Evolutionary conservation across 257 asterid genomes (phyloP), one percentile per base, ranked within the genome.

Genomic region (Solanum clarkiae): DNA sequence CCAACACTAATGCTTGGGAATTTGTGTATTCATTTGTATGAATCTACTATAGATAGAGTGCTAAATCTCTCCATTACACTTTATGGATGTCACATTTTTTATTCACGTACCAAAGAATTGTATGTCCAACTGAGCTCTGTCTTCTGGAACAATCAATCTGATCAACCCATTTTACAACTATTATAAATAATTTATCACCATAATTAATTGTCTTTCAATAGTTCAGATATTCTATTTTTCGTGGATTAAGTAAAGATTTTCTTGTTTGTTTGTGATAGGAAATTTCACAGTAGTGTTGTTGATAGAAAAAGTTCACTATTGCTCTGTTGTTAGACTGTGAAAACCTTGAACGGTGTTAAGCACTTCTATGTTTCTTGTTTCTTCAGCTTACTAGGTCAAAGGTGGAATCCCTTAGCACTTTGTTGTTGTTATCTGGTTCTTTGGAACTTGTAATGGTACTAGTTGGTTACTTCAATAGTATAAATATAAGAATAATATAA

Each of bases 361-460:
- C 63, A 4, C 36, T 47, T 85, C 13, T 16, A 51, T 56, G 63
- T 10, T 72, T 47, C 14, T 75, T 82, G 17, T 65, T 22, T 83
- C 81, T 86, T 87, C 92, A 96, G 99, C 89, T 93, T 84, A 87
- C 95, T 44, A 91, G 88, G 80, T 88, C 94, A 8, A 94, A 88
- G 90, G 92, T 85, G 83, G 88, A 86, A 45, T 90, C 98, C 24
- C 81, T 90, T 20, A 91, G 88, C 87, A 85, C 91, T 9, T 69
- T 94, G 70, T 87, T 93, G 85, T 4, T 36, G 40, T 36, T 36
- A 36, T 36, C 40, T 36, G 40, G 40, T 36, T 36, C 40, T 36
- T 36, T 36, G 40, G 40, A 36, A 36, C 40, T 2, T 2, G 4
- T 36, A 36, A 36, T 36, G 40, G 5, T 5, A 36, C 40, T 36